A percentile compares a stretch with the other conserved stretches of the same genome.
These are phyloP conservation scores for Trametes coccinea DNA, from an alignment of 768 basidiomycete species.

Conservation along the genomic window DNA sequence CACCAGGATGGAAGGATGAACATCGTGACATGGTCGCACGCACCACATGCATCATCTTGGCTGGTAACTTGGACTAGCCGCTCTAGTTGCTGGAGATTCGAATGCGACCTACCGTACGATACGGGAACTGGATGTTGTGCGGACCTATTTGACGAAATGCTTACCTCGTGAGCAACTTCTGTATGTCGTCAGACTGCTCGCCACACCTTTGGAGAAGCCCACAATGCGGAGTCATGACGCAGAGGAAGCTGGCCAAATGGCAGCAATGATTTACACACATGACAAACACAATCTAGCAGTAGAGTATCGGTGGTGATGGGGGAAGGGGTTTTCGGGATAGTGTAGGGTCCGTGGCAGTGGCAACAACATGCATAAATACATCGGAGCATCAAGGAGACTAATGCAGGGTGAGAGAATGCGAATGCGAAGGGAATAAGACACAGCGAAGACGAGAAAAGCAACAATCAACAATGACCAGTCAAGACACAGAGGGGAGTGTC, in stretches of 20 bases:
- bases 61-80: too few relatives aligned
- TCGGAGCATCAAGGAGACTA: conserved; percentile 9
- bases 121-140: too few relatives aligned
- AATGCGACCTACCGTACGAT: too few relatives aligned
- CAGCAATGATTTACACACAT: conserved; percentile 1
- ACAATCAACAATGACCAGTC: conserved; percentile 15
- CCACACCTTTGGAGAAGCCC: background rate
- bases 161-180: too few relatives aligned
- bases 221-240: background rate
- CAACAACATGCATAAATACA: conserved; percentile 20
- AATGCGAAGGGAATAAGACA: conserved; percentile 20
- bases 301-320: background rate
- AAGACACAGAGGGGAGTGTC: conserved; percentile 6
- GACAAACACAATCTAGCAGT: background rate
- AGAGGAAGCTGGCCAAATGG: background rate
- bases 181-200: too few relatives aligned
- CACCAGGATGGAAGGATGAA: too few relatives aligned
- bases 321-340: conserved; percentile 3
- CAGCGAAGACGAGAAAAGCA: conserved; percentile 11
- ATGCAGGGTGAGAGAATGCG: conserved; percentile 1
- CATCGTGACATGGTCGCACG: too few relatives aligned
- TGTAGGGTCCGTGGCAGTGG: conserved; percentile 8
- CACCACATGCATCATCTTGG: too few relatives aligned
- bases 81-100: too few relatives aligned
- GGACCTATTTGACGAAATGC: too few relatives aligned